Conservation (phyloP, 768 basidiomycete species). For the Trametes coccinea region DNA sequence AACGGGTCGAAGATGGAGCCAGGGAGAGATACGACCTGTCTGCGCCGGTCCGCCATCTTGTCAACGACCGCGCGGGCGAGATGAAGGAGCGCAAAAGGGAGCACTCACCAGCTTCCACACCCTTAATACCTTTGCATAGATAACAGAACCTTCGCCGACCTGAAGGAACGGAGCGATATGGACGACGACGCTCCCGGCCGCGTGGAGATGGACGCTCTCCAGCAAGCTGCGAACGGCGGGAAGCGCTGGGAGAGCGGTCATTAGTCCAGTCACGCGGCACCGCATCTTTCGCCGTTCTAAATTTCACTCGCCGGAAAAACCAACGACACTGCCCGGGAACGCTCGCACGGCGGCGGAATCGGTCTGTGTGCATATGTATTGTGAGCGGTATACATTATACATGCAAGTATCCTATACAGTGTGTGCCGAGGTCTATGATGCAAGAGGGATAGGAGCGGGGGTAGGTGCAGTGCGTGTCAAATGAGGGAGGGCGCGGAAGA, state of each 20-base stretch:
- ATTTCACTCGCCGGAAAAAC: background rate
- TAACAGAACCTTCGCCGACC: constrained; percentile 5
- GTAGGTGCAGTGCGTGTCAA: background rate
- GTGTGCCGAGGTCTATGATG: constrained; percentile 5
- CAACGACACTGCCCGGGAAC: background rate
- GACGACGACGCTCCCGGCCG: constrained; percentile 10
- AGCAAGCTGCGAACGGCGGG: background rate
- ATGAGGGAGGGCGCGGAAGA: background rate
- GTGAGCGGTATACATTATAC: constrained; percentile 18
- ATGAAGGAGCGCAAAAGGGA: background rate
- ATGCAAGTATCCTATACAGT: constrained; percentile 17
- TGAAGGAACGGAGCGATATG: constrained; percentile 8
- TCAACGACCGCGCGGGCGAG: background rate
- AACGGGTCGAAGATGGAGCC: constrained; percentile 9
- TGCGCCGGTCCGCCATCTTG: constrained; percentile 11
- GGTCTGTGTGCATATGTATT: background rate
- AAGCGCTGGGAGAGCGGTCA: constrained; percentile 9
- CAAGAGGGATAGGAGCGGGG: background rate
- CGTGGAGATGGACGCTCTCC: constrained; percentile 20
- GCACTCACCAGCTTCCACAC: constrained; percentile 1
- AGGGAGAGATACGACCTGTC: constrained; percentile 11
- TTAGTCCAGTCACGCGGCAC: constrained; percentile 7
- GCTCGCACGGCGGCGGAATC: constrained; percentile 8
- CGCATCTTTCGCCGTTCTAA: constrained; percentile 12
- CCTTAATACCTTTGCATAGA: constrained; percentile 14